Evolutionary conservation across 805 yeast genomes (phyloP).

Genomic region (Yamadazyma tumulicola): DNA sequence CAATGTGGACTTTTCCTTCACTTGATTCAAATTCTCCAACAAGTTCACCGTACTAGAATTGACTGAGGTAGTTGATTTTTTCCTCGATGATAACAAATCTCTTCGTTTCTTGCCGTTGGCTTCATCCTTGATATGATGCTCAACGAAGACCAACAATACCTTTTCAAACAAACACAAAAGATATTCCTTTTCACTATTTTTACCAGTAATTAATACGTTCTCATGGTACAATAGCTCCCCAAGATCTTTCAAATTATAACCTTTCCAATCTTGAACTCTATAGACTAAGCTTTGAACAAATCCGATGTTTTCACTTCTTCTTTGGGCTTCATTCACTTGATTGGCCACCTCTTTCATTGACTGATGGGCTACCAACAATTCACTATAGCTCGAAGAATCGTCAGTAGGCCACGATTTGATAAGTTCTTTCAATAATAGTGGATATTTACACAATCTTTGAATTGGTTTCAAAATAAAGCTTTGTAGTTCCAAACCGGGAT

Average conservation of each 20-base stretch:
- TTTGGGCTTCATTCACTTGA: constrained; percentile 88
- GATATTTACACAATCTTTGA: constrained; percentile 94
- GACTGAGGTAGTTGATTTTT: constrained; percentile 46
- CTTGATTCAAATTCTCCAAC: constrained; percentile 30
- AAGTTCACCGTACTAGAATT: constrained; percentile 34
- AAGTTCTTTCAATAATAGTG: constrained; percentile 73
- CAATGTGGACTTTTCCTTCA: constrained; percentile 26
- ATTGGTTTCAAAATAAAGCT: constrained; percentile 90
- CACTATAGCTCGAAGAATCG: constrained; percentile 44
- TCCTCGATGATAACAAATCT: constrained; percentile 44
- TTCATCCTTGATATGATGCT: constrained; percentile 17
- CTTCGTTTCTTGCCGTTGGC: constrained; percentile 34
- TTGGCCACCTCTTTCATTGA: constrained; percentile 82
- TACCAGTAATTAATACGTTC: constrained; percentile 63
- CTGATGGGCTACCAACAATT: constrained; percentile 64
- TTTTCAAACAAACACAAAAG: constrained; percentile 83
- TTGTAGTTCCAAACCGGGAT: constrained; percentile 85
- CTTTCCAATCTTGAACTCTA: constrained; percentile 89
- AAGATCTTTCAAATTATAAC: constrained; percentile 70
- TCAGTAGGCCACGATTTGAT: constrained; percentile 49
- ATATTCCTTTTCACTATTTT: constrained; percentile 77
- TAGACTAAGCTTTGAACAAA: constrained; percentile 64
- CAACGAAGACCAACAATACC: constrained; percentile 49
- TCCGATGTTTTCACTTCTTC: constrained; percentile 83
- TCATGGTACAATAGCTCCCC: constrained; percentile 84